phyloP scores from a whole-genome alignment of 2,329 filamentous ascomycete species.

The Metarhizium brunneum region DNA sequence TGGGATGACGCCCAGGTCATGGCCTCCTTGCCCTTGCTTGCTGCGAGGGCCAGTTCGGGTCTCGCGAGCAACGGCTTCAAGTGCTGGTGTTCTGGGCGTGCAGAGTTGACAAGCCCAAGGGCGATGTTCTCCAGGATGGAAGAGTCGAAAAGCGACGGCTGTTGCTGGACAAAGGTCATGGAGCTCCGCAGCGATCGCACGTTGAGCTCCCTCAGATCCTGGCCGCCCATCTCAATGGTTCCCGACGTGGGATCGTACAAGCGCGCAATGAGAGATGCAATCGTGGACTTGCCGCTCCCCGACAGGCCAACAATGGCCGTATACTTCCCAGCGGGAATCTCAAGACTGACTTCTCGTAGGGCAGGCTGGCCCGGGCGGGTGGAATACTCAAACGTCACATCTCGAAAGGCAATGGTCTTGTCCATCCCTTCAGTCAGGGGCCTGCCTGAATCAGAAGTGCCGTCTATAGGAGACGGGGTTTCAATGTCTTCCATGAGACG shows the following conservation, averaged over 20 bases:
- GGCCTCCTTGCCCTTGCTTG: background rate
- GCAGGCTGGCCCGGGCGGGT: slow-evolving; percentile 30
- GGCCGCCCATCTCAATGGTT: background rate
- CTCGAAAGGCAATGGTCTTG: slow-evolving; percentile 31
- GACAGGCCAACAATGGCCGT: background rate
- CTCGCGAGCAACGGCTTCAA: slow-evolving; percentile 12
- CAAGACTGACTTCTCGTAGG: slow-evolving; percentile 45
- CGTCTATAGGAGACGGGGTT: too few relatives aligned
- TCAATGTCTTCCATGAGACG: too few relatives aligned
- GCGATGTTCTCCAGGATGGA: slow-evolving; percentile 44
- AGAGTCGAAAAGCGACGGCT: slow-evolving; percentile 52
- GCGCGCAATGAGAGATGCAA: background rate
- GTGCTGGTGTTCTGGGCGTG: too few relatives aligned
- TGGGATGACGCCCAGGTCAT: background rate
- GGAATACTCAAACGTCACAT: slow-evolving; percentile 28
- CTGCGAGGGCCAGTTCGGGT: slow-evolving; percentile 27
- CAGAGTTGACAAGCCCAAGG: slow-evolving; percentile 20
- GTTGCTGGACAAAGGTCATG: slow-evolving; percentile 53
- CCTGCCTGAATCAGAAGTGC: too few relatives aligned
- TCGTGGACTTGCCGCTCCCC: background rate
- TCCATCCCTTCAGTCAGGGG: slow-evolving; percentile 21
- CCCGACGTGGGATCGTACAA: background rate
- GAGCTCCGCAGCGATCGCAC: slow-evolving; percentile 31
- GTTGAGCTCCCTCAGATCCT: background rate
- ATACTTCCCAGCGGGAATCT: slow-evolving; percentile 23